These are phyloP conservation scores for Saturnispora serradocipensis DNA, from an alignment of 805 yeast species.

Conservation along the genomic window DNA sequence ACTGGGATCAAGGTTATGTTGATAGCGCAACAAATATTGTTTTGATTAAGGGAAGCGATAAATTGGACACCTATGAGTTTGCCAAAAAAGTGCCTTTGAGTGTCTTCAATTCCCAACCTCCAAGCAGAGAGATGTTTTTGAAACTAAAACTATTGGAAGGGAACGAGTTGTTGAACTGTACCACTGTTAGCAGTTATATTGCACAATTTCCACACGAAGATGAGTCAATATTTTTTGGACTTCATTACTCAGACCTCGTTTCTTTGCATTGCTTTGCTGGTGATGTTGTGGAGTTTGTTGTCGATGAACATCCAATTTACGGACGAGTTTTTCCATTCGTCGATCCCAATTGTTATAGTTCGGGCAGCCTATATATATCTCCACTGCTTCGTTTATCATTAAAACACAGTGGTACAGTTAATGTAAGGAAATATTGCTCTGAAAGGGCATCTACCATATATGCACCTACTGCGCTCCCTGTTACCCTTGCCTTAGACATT, in stretches of 20 bases:
- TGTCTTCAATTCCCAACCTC: background rate
- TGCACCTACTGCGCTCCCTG: conserved; percentile 6
- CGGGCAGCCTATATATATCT: conserved; percentile 42
- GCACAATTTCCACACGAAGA: conserved; percentile 32
- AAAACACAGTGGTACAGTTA: conserved; percentile 13
- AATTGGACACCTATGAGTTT: background rate
- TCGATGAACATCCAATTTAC: conserved; percentile 14
- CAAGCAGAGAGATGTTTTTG: background rate
- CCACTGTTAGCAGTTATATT: conserved; percentile 13
- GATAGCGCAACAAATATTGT: conserved; percentile 41
- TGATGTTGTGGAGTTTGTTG: conserved; percentile 37
- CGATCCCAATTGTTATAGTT: conserved; percentile 46
- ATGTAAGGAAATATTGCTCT: background rate
- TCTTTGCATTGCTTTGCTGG: conserved; percentile 61
- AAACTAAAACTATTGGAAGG: conserved; percentile 2
- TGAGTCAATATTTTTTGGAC: conserved; percentile 34
- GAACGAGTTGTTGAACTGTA: conserved; percentile 13
- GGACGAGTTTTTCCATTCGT: conserved; percentile 48
- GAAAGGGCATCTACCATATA: background rate
- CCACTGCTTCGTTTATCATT: conserved; percentile 45
- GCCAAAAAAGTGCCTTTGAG: background rate
- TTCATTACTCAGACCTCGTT: conserved; percentile 42
- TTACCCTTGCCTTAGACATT: conserved; percentile 50
- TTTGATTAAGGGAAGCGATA: conserved; percentile 31
- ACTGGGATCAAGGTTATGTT: conserved; percentile 58